Evolutionary conservation across 768 basidiomycete species (phyloP), one percentile per base, ranked within the genome.

Genomic region (Psilocybe subaeruginosa): DNA sequence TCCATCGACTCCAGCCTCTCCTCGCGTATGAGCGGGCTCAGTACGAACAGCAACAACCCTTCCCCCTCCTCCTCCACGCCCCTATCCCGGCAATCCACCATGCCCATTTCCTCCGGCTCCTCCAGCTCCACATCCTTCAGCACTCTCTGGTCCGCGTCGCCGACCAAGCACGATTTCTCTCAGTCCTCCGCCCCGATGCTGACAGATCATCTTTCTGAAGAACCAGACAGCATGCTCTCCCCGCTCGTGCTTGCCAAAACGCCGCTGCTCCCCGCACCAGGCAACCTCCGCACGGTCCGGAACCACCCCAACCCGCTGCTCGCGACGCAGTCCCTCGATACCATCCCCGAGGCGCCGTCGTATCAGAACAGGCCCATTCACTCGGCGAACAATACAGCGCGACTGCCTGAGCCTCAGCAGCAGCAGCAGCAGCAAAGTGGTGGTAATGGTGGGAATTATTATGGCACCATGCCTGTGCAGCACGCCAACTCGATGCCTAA

Each of bases 211-310:
- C 65, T 82, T 39, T 78, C 80, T 14, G 82, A 82, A 8, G 82
- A 83, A 62, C 83, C 82, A 1, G 47, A 71, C 19, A 76, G 73
- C 61, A 76, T 80, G 49, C 78, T 83, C n/a, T 80, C 80, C 59
- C 82, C 82, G 0, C 68, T 84, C 47, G 69, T 80, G 39, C 68
- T 80, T 23, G 60, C 69, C 29, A 68, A 60, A n/a, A 77, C 77
- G 1, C 77, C 75, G 12, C 73, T 74, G 53, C 69, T 74, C 23
- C 39, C 49, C 47, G 37, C 70, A 33, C 29, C 70, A 27, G 69
- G 69, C 29, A 35, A 70, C 39, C 63, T 68, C 43, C 60, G 65
- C 39, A 55, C 58, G 30, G 63, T 66, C 29, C 67, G 67, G 56
- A 54, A 60, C 57, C 61, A 67, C 41, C 76, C 76, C 9, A 74